Conservation (phyloP, 768 basidiomycete species). For the Gymnopilus dilepis region DNA sequence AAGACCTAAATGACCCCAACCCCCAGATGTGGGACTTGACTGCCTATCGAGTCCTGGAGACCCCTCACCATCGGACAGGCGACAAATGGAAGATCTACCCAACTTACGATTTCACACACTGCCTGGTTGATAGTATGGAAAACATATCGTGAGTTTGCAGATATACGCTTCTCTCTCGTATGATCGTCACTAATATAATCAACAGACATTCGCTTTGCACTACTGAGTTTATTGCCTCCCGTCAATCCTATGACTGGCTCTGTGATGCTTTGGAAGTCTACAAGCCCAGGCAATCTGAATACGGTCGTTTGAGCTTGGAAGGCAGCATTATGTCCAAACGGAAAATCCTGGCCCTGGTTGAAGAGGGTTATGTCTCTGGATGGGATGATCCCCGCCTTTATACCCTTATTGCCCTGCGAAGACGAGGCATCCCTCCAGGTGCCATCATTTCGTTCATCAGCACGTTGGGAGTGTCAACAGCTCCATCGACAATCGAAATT, state of each 20-base stretch:
- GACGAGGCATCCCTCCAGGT: conserved; percentile 96
- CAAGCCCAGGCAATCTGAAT: conserved; percentile 97
- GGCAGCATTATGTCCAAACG: conserved; percentile 98
- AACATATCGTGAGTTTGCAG: conserved; percentile 89
- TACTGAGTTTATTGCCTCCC: conserved; percentile 91
- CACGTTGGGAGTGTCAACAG: conserved; percentile 91
- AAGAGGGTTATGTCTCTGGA: conserved; percentile 80
- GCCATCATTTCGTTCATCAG: conserved; percentile 94
- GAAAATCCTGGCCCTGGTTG: conserved; percentile 89
- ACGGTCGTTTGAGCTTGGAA: conserved; percentile 89
- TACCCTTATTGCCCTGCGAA: conserved; percentile 93
- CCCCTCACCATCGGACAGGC: conserved; percentile 91
- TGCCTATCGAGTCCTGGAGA: conserved; percentile 90
- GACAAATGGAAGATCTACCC: conserved; percentile 98
- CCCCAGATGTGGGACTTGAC: conserved; percentile 99
- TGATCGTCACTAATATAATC: background rate
- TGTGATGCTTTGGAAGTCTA: conserved; percentile 98
- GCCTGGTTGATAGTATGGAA: conserved; percentile 97
- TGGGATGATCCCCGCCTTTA: conserved; percentile 99
- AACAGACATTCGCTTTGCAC: conserved; percentile 95
- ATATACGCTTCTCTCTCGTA: background rate
- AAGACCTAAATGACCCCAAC: conserved; percentile 89
- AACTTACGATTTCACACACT: conserved; percentile 99
- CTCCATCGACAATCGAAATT: conserved; percentile 82
- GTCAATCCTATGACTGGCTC: conserved; percentile 98